Base-by-base conservation (phyloP, 2,329 filamentous ascomycete species). In the Penicillium aurantiogriseum region DNA sequence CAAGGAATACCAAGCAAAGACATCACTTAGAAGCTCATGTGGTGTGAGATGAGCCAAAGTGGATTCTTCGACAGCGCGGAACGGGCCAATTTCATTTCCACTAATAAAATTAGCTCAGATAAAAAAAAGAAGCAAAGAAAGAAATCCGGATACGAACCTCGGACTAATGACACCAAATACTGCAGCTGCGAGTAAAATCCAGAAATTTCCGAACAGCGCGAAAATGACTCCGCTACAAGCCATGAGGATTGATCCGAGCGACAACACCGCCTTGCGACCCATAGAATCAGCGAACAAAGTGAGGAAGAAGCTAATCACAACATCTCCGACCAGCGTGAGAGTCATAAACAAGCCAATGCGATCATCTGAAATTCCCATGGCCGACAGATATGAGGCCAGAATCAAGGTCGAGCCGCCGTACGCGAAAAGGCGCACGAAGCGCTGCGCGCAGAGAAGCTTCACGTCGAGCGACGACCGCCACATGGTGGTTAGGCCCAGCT, bases 1-100 rank as follows among this genome's bases (percentile, higher is more conserved):
- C 6, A 76, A 63, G 3, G 70, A 74, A 64, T 89, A 87, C 86
- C 86, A 89, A 9, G 83, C 80, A 57, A 88, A 76, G n/a, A 89
- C 85, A 70, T 88, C 85, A 15, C 84, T 76, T 46, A 86, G 75
- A 0, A 80, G 82, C 31, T 77, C 71, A 0, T 81, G 77, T 0
- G 74, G 79, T 0, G 85, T 87, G 44, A 88, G 76, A 66, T 88
- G 84, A 5, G 85, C 83, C 8, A 88, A 68, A 35, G 83, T 84
- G 0, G 82, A 85, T 75, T 89, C 86, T 67, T 89, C 87, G 33
- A 89, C 83, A 4, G 84, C 84, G 38, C 86, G 77, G 63, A 89
- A 89, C 0, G 87, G 86, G 0, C 86, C 87, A 67, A 88, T 87
- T 62, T 89, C 87, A 17, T 84, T 82, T 7, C 86, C 86, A 63